phyloP scores from a whole-genome alignment of 805 yeast genomes.

The Candida chauliodis region DNA sequence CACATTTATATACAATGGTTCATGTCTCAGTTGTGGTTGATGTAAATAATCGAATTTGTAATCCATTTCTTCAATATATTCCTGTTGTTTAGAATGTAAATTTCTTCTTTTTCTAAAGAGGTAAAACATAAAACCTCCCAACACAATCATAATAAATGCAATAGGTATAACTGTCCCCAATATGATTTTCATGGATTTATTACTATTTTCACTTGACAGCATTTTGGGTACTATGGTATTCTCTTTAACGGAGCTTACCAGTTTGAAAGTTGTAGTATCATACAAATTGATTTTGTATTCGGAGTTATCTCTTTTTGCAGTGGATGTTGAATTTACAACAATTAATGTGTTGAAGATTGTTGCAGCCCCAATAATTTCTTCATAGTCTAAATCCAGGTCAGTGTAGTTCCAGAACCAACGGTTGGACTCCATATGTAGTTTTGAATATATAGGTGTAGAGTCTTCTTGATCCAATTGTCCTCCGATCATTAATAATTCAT shows the following conservation, averaged over 20 bases:
- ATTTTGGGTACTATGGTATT: conserved; percentile 8
- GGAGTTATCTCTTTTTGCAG: conserved; percentile 14
- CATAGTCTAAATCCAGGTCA: conserved; percentile 14
- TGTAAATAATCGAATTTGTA: conserved; percentile 22
- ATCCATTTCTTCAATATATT: conserved; percentile 29
- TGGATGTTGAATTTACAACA: conserved; percentile 28
- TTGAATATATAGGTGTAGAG: conserved; percentile 42
- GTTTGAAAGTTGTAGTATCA: conserved; percentile 34
- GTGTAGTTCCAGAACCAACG: conserved; percentile 38
- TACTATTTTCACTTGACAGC: background rate
- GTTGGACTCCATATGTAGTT: conserved; percentile 30
- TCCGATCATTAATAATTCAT: conserved; percentile 54
- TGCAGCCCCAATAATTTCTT: conserved; percentile 47
- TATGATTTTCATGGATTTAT: conserved; percentile 11
- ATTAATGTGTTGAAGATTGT: conserved; percentile 49
- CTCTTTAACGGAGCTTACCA: conserved; percentile 22
- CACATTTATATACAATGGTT: conserved; percentile 6
- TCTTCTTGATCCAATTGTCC: conserved; percentile 39
- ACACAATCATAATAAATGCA: conserved; percentile 13
- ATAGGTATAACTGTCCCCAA: conserved; percentile 39
- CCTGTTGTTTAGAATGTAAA: conserved; percentile 16
- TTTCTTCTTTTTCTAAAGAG: conserved; percentile 19
- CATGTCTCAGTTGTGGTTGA: conserved; percentile 11
- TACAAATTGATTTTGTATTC: conserved; percentile 38
- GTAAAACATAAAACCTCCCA: conserved; percentile 13